Evolutionary conservation across 495 filamentous ascomycete species (phyloP).

Genomic region (Polyplosphaeria fusca): DNA sequence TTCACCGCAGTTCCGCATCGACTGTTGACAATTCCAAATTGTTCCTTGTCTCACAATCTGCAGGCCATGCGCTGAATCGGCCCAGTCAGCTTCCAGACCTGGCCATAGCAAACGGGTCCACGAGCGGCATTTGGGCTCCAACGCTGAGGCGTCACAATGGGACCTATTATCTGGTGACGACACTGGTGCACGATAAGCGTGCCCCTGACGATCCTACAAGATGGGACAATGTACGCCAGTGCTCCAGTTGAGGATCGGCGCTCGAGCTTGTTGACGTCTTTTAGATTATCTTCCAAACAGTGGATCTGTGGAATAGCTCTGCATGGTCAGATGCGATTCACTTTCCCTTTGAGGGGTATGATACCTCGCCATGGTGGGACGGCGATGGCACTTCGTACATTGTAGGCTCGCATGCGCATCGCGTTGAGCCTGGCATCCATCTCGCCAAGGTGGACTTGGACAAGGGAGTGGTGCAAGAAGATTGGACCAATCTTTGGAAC

Average conservation of each 20-base stretch:
- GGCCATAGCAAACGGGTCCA: slow-evolving; percentile 22
- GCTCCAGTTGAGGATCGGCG: background rate
- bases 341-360: slow-evolving; percentile 40
- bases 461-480: slow-evolving; percentile 42
- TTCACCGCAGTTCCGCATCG: too few relatives aligned
- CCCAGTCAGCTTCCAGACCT: slow-evolving; percentile 26
- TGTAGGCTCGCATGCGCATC: slow-evolving; percentile 31
- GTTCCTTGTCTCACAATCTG: background rate
- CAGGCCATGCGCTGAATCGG: slow-evolving; percentile 31
- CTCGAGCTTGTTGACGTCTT: background rate
- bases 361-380: slow-evolving; percentile 52
- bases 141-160: slow-evolving; percentile 32
- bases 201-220: slow-evolving; percentile 5
- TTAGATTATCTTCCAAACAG: slow-evolving; percentile 29
- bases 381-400: slow-evolving; percentile 52
- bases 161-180: slow-evolving; percentile 37
- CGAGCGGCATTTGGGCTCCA: slow-evolving; percentile 37
- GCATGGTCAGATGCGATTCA: slow-evolving; percentile 44
- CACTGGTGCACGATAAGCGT: slow-evolving; percentile 29
- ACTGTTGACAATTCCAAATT: too few relatives aligned
- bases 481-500: slow-evolving; percentile 51
- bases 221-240: slow-evolving; percentile 26
- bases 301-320: slow-evolving; percentile 24
- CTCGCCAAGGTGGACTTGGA: slow-evolving; percentile 46
- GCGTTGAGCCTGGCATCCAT: slow-evolving; percentile 36